Evolutionary conservation across 2,329 filamentous ascomycete species (phyloP), one percentile per base, ranked within the genome.

Genomic region (Fusarium sp.): DNA sequence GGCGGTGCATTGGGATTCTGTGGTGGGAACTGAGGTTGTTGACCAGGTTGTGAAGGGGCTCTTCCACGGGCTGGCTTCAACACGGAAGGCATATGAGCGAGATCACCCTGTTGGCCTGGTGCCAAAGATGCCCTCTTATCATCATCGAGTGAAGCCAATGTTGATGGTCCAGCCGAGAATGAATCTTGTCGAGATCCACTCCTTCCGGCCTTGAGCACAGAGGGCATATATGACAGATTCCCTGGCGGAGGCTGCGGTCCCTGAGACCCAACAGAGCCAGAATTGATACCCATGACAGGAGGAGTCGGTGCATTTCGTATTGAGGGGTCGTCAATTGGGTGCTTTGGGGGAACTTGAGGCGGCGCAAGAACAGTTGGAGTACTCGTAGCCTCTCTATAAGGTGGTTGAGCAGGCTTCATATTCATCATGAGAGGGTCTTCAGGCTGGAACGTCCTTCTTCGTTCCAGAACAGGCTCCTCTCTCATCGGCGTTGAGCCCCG

Each of bases 301-400:
- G 62, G 57, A 36, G 57, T 40, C 5, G 67, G 74, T 9, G 63
- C 42, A 33, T 67, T 64, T 5, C 64, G 46, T 20, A 59, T 65
- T 20, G 61, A 27, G 7, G 70, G 58, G 9, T 61, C 65, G 27
- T 67, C 61, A 0, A 76, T 36, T 7, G 75, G 66, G 11, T 61
- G 66, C n/a, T 76, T 77, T 1, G 72, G 75, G 1, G 75, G 69
- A 16, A 75, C 63, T 17, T 75, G 56, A 22, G 77, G 71, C 1
- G 75, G 78, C n/a, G 75, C 73, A 1, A 80, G 70, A 1, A 72
- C 70, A 46, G 69, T 64, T 17, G 78, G 78, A 14, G 75, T 71
- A n/a, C 69, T 67, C 16, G 68, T 57, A 6, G 67, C 71, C 2
- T 72, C 64, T 6, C 80, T 67, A 35, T 74, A 66, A 16, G 73